Base-by-base conservation (phyloP, 176 grass and related monocot species). In the Oryza meyeriana region DNA sequence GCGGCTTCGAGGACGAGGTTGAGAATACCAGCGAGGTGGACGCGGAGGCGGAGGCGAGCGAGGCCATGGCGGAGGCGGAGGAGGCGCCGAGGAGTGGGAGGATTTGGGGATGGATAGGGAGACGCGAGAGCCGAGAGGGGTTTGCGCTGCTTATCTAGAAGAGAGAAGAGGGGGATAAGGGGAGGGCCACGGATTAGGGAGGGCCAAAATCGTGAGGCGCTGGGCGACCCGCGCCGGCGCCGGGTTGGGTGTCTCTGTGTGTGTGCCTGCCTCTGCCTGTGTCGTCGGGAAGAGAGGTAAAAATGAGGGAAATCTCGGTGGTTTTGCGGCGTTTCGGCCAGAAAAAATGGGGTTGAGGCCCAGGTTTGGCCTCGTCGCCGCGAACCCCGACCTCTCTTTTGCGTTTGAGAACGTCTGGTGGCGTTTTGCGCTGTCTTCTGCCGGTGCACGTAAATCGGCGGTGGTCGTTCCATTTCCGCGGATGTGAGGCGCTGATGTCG, bases 121-220 rank as follows among this genome's bases (percentile, higher is more conserved):
- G 85, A 73, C 65, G 63, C 64, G 84, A 34, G 45, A 61, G 26
- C 36, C 34, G 81, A 13, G 65, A 47, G 61, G 75, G 65, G 73
- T 74, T 75, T 28, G 64, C 34, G 78, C 85, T 64, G 71, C 87
- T 84, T 89, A 90, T 91, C 85, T 91, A 87, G 81, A 88, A 80
- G 86, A 55, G 66, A 75, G 30, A 41, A 58, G 69, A 29, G 72
- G n/a, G n/a, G n/a, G n/a, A n/a, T n/a, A n/a, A n/a, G n/a, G n/a
- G n/a, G n/a, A n/a, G n/a, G n/a, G n/a, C n/a, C n/a, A n/a, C n/a
- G n/a, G n/a, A 84, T 89, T 69, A 74, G 75, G 72, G 30, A 44
- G 52, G 30, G 74, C 27, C 8, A 17, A 82, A 7, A 89, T 82
- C 76, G 68, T 82, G 80, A 84, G 86, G 89, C 82, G 78, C 63